Evolutionary conservation across 1,139 yeast genomes (phyloP), one percentile per base, ranked within the genome.

Genomic region (Protomyces inouyei): DNA sequence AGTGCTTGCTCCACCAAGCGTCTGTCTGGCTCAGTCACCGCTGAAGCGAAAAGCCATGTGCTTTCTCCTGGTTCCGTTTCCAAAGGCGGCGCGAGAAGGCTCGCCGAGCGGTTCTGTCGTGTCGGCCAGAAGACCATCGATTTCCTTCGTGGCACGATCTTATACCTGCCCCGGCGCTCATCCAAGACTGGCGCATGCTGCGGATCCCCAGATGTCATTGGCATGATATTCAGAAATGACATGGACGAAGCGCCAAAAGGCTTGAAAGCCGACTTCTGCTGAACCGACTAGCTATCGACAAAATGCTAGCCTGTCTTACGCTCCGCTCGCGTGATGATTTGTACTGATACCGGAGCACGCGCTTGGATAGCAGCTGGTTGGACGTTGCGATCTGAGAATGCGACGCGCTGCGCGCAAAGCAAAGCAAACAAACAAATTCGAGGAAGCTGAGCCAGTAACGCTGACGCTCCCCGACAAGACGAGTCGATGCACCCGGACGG

Each of bases 161-260:
- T 55, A 40, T 57, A 64, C 2, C 65, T 46, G 9, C 65, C 65
- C 4, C 46, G 59, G 10, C 55, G 28, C 14, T 57, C 55, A 1
- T 38, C 28, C 9, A 8, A 21, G 21, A 16, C 53, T 32, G 25
- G 18, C 36, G 53, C 43, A 10, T 21, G 52, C 36, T 52, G 55
- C 6, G 65, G 65, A 53, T 64, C 65, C n/a, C 65, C 65, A 12
- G 57, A 53, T 21, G 52, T 54, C 52, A 64, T 55, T 21, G 63
- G 60, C 55, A 65, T 55, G 48, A 65, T 57, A 35, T 68, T 67
- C 54, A 64, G 61, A 51, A 57, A 64, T 3, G 66, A 66, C 55
- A 63, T 71, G 25, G 12, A 14, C 14, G 43, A 43, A 28, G 32
- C 5, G 5, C 32, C 32, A 28, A 28, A 28, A 3, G 32, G 32